Conservation (phyloP, 805 yeast genomes). For the Candida sithepensis region DNA sequence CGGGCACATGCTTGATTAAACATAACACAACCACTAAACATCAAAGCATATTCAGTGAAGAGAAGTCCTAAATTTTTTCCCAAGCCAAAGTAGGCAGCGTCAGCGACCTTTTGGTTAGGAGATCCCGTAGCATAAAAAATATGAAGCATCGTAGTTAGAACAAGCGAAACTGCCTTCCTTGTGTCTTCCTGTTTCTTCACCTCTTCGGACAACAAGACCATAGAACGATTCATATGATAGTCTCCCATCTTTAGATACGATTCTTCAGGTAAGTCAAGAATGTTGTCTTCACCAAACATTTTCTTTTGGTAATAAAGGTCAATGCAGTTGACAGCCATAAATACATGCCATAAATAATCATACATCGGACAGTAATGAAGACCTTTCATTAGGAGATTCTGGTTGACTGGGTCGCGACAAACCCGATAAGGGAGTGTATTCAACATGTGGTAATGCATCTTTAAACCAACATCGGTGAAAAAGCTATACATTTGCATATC, state of each 20-base stretch:
- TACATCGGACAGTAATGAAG: slow-evolving; percentile 10
- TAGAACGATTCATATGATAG: slow-evolving; percentile 21
- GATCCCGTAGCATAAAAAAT: slow-evolving; percentile 18
- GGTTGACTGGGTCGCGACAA: slow-evolving; percentile 13
- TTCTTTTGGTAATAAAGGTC: slow-evolving; percentile 22
- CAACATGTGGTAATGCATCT: slow-evolving; percentile 13
- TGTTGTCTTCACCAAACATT: slow-evolving; percentile 18
- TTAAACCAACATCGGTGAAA: slow-evolving; percentile 14
- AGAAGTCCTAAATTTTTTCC: slow-evolving; percentile 18
- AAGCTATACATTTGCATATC: slow-evolving; percentile 17
- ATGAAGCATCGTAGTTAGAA: slow-evolving; percentile 18
- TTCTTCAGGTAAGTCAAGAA: slow-evolving; percentile 13
- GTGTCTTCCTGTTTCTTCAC: slow-evolving; percentile 14
- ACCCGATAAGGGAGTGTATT: slow-evolving; percentile 18
- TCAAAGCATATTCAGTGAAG: slow-evolving; percentile 14
- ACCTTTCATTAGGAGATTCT: slow-evolving; percentile 9
- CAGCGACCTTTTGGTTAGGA: slow-evolving; percentile 17
- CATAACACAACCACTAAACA: slow-evolving; percentile 7
- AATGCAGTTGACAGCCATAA: slow-evolving; percentile 15
- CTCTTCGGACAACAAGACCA: slow-evolving; percentile 17
- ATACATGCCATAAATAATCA: slow-evolving; percentile 20
- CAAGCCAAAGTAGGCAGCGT: slow-evolving; percentile 17
- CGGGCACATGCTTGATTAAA: slow-evolving; percentile 21
- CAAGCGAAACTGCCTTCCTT: slow-evolving; percentile 15
- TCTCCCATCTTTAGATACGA: slow-evolving; percentile 20